A percentile compares a stretch with the other conserved stretches of the same genome.
These are phyloP conservation scores for Phytophthora sp. DNA, from an alignment of 352 stramenopile genomes.

Conservation along the genomic window DNA sequence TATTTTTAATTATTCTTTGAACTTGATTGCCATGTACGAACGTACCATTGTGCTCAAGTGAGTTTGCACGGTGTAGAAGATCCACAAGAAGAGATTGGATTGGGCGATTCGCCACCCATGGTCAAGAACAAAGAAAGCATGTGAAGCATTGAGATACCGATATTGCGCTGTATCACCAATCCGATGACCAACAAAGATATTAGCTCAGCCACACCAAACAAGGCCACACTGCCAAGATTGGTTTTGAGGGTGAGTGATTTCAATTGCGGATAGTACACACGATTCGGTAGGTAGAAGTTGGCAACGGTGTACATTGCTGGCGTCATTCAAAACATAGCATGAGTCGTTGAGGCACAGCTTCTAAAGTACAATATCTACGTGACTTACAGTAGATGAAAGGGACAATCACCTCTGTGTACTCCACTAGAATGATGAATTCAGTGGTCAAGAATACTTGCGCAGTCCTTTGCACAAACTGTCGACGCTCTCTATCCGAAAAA, in stretches of 20 bases:
- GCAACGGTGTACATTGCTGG: slow-evolving; percentile 5
- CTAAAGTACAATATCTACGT: background rate
- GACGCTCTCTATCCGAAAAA: slow-evolving; percentile 5
- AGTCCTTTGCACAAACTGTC: slow-evolving; percentile 10
- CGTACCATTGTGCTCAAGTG: slow-evolving; percentile 20
- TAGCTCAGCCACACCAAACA: slow-evolving; percentile 17
- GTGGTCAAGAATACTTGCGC: slow-evolving; percentile 32
- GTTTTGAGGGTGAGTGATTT: background rate
- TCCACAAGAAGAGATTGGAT: slow-evolving; percentile 22
- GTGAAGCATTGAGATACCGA: slow-evolving; percentile 15
- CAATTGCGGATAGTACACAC: slow-evolving; percentile 23
- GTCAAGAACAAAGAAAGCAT: slow-evolving; percentile 24
- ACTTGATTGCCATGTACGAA: background rate
- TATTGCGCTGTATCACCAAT: slow-evolving; percentile 6
- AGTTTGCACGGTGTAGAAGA: slow-evolving; percentile 32
- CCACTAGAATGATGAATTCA: slow-evolving; percentile 34
- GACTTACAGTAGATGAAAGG: slow-evolving; percentile 34
- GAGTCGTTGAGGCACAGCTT: too few relatives aligned
- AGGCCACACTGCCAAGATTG: slow-evolving; percentile 1
- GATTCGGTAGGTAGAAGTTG: slow-evolving; percentile 15
- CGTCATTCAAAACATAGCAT: background rate
- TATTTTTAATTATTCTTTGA: too few relatives aligned
- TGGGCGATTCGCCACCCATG: slow-evolving; percentile 12
- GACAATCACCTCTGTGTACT: slow-evolving; percentile 38
- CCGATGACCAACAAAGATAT: slow-evolving; percentile 2